Percentiles rank a stretch among this genome's conserved stretches.
Conservation (phyloP, 2,329 filamentous ascomycete genomes). For the Pseudogymnoascus sp. region DNA sequence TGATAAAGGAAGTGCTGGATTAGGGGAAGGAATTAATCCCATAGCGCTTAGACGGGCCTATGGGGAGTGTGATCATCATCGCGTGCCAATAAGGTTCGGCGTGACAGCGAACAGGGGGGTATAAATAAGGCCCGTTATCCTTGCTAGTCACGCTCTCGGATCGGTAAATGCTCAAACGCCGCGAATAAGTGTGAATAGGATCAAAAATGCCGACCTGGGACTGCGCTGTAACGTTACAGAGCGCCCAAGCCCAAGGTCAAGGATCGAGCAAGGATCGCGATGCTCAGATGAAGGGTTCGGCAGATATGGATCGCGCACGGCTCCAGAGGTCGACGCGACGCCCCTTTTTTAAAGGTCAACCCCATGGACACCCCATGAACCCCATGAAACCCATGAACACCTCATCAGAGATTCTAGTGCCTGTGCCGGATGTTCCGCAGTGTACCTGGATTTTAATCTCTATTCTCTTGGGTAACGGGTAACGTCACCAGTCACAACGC, state of each 20-base stretch:
- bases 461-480: background rate
- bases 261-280: background rate
- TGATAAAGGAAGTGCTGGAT: background rate
- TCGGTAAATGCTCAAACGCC: background rate
- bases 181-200: background rate
- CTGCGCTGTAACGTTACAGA: background rate
- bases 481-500: conserved; percentile 1
- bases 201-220: conserved; percentile 3
- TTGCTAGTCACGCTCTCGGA: conserved; percentile 1
- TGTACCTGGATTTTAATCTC: conserved; percentile 4
- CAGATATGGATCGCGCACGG: conserved; percentile 4
- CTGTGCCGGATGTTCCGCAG: background rate
- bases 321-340: background rate
- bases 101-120: background rate
- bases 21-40: background rate
- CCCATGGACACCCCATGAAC: background rate
- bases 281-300: background rate
- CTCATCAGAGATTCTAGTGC: background rate
- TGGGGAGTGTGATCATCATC: background rate
- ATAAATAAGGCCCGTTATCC: conserved; percentile 6
- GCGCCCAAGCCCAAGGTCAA: background rate
- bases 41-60: background rate
- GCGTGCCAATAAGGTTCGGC: conserved; percentile 7
- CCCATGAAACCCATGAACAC: background rate
- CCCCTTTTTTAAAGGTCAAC: background rate